Percentiles rank a stretch among this genome's conserved stretches.
These are phyloP conservation scores for Irpex sp. DNA, from an alignment of 1,284 basidiomycete species.

Conservation along the genomic window DNA sequence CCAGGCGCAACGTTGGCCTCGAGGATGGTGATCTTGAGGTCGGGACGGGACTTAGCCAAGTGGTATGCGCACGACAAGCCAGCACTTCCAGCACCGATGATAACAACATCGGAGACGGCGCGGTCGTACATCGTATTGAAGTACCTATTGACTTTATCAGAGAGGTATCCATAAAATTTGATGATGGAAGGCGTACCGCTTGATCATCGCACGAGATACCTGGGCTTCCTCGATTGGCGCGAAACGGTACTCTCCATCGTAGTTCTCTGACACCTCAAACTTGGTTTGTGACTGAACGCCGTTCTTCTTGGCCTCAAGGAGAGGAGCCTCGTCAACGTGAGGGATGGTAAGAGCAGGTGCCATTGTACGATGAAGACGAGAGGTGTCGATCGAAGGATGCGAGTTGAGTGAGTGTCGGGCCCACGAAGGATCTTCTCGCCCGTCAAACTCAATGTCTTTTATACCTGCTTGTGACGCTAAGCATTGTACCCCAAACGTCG, in stretches of 20 bases:
- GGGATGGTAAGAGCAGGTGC: constrained; percentile 29
- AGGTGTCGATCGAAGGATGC: neutral
- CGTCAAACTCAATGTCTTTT: neutral
- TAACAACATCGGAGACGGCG: constrained; percentile 74
- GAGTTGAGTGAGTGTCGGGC: neutral
- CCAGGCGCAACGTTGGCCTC: constrained; percentile 83
- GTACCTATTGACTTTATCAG: constrained; percentile 40
- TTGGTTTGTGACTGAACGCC: constrained; percentile 14
- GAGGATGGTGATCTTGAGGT: constrained; percentile 78
- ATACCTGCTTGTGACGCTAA: neutral
- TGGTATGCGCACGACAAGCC: constrained; percentile 80
- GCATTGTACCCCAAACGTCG: neutral
- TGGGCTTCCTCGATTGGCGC: constrained; percentile 75
- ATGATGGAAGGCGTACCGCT: constrained; percentile 41
- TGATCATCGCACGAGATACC: constrained; percentile 79
- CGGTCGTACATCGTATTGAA: constrained; percentile 73
- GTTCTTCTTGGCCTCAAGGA: constrained; percentile 24
- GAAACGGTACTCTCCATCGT: constrained; percentile 61
- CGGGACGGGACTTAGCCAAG: constrained; percentile 65
- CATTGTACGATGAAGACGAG: constrained; percentile 18
- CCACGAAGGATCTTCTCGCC: neutral
- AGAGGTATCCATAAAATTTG: neutral
- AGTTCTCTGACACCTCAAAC: constrained; percentile 45
- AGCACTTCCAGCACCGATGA: constrained; percentile 79
- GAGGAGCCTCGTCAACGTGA: constrained; percentile 21